Evolutionary conservation across 75 land plant species (phyloP), one percentile per base, ranked within the genome.

Genomic region (Azolla pinnata): DNA sequence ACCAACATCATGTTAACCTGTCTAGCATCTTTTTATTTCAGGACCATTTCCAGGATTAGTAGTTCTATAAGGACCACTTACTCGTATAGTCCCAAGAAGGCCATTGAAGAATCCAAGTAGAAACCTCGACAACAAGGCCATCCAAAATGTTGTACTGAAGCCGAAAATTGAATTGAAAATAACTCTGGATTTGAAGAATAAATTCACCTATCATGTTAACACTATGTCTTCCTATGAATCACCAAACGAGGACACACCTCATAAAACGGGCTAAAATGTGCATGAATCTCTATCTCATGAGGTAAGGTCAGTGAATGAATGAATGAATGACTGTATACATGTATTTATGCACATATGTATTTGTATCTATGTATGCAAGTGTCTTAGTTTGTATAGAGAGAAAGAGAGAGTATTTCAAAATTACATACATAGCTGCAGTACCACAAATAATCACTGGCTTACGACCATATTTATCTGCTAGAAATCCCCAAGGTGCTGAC

Each of bases 91-190:
- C 3, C 90, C 90, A 56, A 86, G 85, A 60, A 87, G 32, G 29
- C 93, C 83, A 82, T 82, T 82, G 50, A 75, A 68, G 54, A 28
- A 3, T 50, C 97, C 97, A 63, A 87, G 88, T 49, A 84, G 61
- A 69, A 86, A 79, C 42, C 97, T 79, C 28, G 70, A 70, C 23
- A 67, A 1, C 20, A 90, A 27, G 18, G 97, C 97, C 91, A 86
- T 86, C 91, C 88, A 90, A 30, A 75, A 83, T 49, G 60, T 83
- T 14, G 47, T 50, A 63, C 87, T 86, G 16, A 79, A 47, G 0
- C 97, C 97, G 74, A 90, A 90, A 5, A 86, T 38, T 30, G 80
- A 73, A 57, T 90, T 87, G 69, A 86, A 77, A n/a, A 84, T 38
- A 29, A 84, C 67, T 63, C 93, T 88, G 81, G 31, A 61, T 2